Evolutionary conservation across 305 asterid genomes (phyloP).

Genomic region (Rubia balearica): DNA sequence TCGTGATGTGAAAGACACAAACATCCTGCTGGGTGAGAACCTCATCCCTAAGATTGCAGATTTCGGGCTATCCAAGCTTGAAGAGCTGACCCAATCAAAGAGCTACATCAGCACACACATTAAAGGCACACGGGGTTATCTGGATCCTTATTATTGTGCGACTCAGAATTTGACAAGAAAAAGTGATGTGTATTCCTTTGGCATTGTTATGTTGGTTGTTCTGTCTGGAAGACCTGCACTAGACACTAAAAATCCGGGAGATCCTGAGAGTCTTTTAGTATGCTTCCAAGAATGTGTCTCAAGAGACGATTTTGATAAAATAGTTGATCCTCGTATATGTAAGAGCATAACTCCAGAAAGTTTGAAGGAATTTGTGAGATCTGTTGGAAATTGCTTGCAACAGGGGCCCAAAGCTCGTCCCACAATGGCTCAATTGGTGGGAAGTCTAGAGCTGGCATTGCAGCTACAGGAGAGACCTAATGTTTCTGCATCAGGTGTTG

Average conservation of each 20-base stretch:
- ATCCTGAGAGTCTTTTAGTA: slow-evolving; percentile 13
- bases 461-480: background rate
- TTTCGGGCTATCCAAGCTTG: slow-evolving; percentile 21
- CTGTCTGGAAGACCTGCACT: slow-evolving; percentile 15
- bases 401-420: slow-evolving; percentile 42
- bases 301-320: slow-evolving; percentile 24
- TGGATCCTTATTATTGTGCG: slow-evolving; percentile 17
- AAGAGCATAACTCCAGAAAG: slow-evolving; percentile 29
- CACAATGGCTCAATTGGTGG: slow-evolving; percentile 48
- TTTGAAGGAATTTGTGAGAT: slow-evolving; percentile 29
- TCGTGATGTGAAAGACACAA: slow-evolving; percentile 22
- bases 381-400: slow-evolving; percentile 45
- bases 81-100: background rate
- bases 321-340: slow-evolving; percentile 26
- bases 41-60: slow-evolving; percentile 19
- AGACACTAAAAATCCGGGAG: background rate
- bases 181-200: slow-evolving; percentile 19
- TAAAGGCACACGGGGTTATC: slow-evolving; percentile 19
- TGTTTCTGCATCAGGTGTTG: background rate
- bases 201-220: slow-evolving; percentile 17
- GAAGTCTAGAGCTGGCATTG: slow-evolving; percentile 40
- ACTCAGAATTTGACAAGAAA: slow-evolving; percentile 12
- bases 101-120: slow-evolving; percentile 11
- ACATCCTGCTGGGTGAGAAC: slow-evolving; percentile 19
- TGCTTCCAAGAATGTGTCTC: slow-evolving; percentile 41